phyloP scores from a whole-genome alignment of 768 basidiomycete genomes.

The Podaxis sp. region DNA sequence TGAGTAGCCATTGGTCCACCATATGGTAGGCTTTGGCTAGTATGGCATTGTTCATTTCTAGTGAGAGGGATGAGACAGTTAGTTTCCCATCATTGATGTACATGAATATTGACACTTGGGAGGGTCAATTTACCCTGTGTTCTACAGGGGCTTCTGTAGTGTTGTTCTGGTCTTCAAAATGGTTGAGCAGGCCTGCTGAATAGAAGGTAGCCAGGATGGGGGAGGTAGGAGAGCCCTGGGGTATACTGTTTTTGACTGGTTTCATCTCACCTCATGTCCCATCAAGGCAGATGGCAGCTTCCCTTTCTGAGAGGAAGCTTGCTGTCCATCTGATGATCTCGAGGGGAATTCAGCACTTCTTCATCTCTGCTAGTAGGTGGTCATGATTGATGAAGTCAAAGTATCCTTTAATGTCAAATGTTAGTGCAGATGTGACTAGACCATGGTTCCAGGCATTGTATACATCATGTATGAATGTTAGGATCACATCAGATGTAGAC shows the following conservation, averaged over 20 bases:
- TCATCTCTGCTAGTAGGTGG: conserved; percentile 22
- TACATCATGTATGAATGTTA: conserved; percentile 26
- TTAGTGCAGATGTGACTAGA: conserved; percentile 17
- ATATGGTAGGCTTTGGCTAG: conserved; percentile 21
- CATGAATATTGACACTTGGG: conserved; percentile 21
- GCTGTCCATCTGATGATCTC: conserved; percentile 21
- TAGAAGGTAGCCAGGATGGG: conserved; percentile 28
- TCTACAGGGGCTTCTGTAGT: conserved; percentile 6
- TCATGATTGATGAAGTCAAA: conserved; percentile 29
- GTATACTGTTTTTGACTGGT: too few species aligned
- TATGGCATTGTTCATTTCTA: conserved; percentile 23
- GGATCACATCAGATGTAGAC: conserved; percentile 24
- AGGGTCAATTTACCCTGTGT: conserved; percentile 20
- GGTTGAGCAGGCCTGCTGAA: conserved; percentile 23
- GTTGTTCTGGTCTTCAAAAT: conserved; percentile 8
- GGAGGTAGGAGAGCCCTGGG: too few species aligned
- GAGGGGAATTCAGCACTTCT: conserved; percentile 21
- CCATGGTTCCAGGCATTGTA: conserved; percentile 26
- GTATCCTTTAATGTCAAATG: conserved; percentile 31
- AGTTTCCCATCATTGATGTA: conserved; percentile 34
- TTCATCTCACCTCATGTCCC: conserved; percentile 22
- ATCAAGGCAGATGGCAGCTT: conserved; percentile 25
- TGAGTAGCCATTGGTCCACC: conserved; percentile 20
- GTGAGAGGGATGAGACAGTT: conserved; percentile 23
- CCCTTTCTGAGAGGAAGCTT: too few species aligned